phyloP scores from a whole-genome alignment of 352 stramenopile genomes.

The Phytopythium aichiense region DNA sequence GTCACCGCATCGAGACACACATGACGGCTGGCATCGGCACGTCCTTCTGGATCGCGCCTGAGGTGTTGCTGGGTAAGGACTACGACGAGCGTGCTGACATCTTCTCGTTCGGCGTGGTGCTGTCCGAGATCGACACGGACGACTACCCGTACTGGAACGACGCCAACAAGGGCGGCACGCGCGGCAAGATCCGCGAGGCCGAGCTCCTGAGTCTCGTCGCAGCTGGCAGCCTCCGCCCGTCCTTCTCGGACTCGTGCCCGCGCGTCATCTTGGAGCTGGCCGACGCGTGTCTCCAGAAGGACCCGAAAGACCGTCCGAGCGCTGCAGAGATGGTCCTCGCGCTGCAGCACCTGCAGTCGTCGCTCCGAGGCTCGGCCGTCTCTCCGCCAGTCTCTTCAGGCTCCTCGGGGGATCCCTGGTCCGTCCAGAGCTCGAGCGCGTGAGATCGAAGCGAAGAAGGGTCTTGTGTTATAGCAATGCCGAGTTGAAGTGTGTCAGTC shows the following conservation, averaged over 20 bases:
- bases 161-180: slow-evolving; percentile 17
- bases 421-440: slow-evolving; percentile 20
- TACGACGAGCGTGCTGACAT: slow-evolving; percentile 52
- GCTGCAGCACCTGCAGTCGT: slow-evolving; percentile 35
- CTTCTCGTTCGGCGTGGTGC: slow-evolving; percentile 40
- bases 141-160: slow-evolving; percentile 46
- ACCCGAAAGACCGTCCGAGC: slow-evolving; percentile 42
- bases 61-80: slow-evolving; percentile 24
- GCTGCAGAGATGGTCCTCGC: slow-evolving; percentile 37
- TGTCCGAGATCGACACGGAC: slow-evolving; percentile 47
- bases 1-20: too few relatives aligned
- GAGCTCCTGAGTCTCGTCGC: slow-evolving; percentile 47
- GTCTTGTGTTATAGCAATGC: not conserved
- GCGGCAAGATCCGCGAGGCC: slow-evolving; percentile 40
- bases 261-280: slow-evolving; percentile 38
- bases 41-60: slow-evolving; percentile 9
- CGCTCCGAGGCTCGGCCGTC: slow-evolving; percentile 11
- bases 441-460: not conserved
- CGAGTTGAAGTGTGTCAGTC: not conserved
- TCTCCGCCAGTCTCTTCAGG: slow-evolving; percentile 13
- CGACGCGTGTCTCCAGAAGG: slow-evolving; percentile 32
- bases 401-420: slow-evolving; percentile 21
- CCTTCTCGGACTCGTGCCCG: slow-evolving; percentile 40
- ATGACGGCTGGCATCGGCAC: slow-evolving; percentile 40
- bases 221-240: slow-evolving; percentile 25